A percentile compares a stretch with the other conserved stretches of the same genome.
Evolutionary conservation across 768 basidiomycete species (phyloP).

Genomic region (Lyophyllum shimeji): DNA sequence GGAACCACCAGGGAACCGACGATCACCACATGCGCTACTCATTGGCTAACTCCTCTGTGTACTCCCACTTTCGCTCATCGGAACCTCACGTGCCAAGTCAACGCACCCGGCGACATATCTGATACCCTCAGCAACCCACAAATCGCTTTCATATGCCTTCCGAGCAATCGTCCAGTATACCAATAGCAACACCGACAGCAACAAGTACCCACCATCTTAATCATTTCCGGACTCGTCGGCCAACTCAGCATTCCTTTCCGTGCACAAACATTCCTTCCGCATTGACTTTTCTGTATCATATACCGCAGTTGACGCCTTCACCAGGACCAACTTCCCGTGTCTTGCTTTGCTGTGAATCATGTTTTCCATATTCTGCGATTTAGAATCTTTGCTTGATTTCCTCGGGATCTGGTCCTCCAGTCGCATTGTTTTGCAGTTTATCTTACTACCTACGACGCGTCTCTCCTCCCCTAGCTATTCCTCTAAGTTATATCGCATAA

Average conservation of each 20-base stretch:
- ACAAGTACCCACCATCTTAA: not conserved
- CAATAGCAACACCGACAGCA: not conserved
- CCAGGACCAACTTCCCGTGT: not conserved
- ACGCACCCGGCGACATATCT: not conserved
- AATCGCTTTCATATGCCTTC: not conserved
- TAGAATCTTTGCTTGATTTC: not conserved
- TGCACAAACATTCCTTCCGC: not conserved
- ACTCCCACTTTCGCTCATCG: not conserved
- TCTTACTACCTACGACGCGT: not conserved
- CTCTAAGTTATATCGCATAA: not conserved
- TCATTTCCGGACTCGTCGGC: not conserved
- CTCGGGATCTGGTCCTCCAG: not conserved
- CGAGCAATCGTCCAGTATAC: not conserved
- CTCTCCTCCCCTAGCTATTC: not conserved
- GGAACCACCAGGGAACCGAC: constrained; percentile 4
- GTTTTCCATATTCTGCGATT: not conserved
- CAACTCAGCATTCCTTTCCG: not conserved
- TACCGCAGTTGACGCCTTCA: not conserved
- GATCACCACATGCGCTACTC: not conserved
- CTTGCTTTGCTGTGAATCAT: not conserved
- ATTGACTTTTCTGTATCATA: constrained; percentile 2
- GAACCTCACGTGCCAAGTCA: not conserved
- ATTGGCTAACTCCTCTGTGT: not conserved
- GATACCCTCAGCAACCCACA: not conserved
- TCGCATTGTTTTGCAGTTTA: constrained; percentile 2